phyloP scores from a whole-genome alignment of 768 basidiomycete genomes.

The Cystobasidium onofrii region DNA sequence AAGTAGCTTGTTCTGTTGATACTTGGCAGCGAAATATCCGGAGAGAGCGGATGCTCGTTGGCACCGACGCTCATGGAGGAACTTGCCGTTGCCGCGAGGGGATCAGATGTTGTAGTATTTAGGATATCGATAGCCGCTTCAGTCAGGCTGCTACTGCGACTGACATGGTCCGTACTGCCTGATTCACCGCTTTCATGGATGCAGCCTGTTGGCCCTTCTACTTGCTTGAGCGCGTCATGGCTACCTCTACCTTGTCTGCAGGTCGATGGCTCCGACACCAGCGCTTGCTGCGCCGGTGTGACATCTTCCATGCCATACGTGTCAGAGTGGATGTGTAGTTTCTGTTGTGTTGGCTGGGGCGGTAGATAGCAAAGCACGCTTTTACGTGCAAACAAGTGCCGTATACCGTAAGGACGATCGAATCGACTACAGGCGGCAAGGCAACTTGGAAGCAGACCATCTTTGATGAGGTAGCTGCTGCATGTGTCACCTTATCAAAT shows the following conservation, averaged over 20 bases:
- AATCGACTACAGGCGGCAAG: too few species aligned
- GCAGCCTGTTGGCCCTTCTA: background rate
- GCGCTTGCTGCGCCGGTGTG: background rate
- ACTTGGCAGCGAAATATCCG: background rate
- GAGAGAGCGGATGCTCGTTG: constrained; percentile 17
- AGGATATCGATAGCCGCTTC: background rate
- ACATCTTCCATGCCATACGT: background rate
- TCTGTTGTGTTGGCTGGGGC: too few species aligned
- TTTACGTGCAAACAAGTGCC: too few species aligned
- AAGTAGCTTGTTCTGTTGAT: constrained; percentile 24
- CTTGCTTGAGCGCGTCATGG: background rate
- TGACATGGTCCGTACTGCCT: background rate
- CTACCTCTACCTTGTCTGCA: background rate
- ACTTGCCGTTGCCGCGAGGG: background rate
- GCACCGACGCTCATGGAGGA: background rate
- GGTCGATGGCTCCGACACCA: background rate
- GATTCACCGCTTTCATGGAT: background rate
- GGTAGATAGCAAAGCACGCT: too few species aligned
- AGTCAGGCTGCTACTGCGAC: background rate
- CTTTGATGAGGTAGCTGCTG: too few species aligned
- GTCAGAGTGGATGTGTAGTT: background rate
- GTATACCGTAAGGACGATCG: too few species aligned
- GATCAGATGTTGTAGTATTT: background rate
- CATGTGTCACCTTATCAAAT: too few species aligned
- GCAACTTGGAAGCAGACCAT: too few species aligned